Evolutionary conservation across 2,329 filamentous ascomycete species (phyloP), one percentile per base, ranked within the genome.

Genomic region (Penicillium psychrosexuale): DNA sequence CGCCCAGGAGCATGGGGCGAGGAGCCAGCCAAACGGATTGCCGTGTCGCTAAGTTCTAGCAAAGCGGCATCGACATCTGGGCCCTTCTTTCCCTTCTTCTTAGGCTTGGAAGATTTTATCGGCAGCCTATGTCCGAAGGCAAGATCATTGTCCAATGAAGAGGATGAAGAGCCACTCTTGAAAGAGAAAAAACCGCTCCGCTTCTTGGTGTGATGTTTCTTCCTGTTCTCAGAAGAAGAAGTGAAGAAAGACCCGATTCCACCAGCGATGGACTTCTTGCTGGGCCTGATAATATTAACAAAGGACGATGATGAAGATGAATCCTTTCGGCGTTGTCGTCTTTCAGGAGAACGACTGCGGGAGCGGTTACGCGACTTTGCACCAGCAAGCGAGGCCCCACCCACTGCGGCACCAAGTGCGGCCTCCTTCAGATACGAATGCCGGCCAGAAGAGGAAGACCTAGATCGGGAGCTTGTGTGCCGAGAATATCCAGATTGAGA

Each of bases 81-180:
- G 7, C 62, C 55, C 36, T 69, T 63, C 42, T 69, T 63, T 40
- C 61, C 53, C 53, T 65, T 69, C 53, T 62, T 67, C 46, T 61
- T 65, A 15, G 73, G 72, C 57, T 78, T 78, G 44, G 62, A 66
- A 13, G 65, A 57, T 38, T 70, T 71, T 34, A 68, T 71, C 2
- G 73, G 56, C 34, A 71, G 86, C 15, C 84, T 85, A 51, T 75
- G 79, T 9, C 86, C 86, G 66, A 88, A 89, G 9, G 86, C 86
- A 57, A 89, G 73, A 66, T 90, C 87, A 19, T 82, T 83, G 69
- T 88, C 84, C 51, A 88, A 77, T 0, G 85, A 87, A 0, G 85
- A 88, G 2, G 84, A 86, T 1, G 85, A 89, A 2, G 82, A 86
- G 63, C 85, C 87, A 44, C 46, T 42, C 51, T 75, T 78, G 62